Conservation (phyloP, 2,329 filamentous ascomycete species). For the Orbilia blumenaviensis region DNA sequence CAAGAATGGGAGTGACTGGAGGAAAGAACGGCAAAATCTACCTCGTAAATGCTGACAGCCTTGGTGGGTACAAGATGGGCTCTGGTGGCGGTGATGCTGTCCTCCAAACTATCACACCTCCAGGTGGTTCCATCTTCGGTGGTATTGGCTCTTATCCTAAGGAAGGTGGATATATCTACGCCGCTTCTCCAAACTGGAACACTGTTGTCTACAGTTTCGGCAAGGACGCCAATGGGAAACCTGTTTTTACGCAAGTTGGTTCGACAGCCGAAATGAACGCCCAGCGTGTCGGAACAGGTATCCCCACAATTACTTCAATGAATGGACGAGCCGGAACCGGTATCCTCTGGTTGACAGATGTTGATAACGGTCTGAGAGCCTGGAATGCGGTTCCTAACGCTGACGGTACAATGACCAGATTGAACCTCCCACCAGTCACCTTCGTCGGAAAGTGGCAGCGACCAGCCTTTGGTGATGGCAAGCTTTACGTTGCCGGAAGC, state of each 20-base stretch:
- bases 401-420: conserved; percentile 54
- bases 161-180: conserved; percentile 63
- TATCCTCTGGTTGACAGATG: conserved; percentile 62
- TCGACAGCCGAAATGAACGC: conserved; percentile 57
- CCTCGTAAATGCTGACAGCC: conserved; percentile 62
- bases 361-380: conserved; percentile 61
- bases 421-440: conserved; percentile 61
- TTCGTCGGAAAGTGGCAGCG: conserved; percentile 62
- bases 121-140: conserved; percentile 58
- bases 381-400: conserved; percentile 61
- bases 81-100: conserved; percentile 60
- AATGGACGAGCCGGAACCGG: conserved; percentile 61
- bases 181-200: conserved; percentile 58
- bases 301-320: conserved; percentile 61
- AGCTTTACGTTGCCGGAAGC: conserved; percentile 60
- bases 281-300: conserved; percentile 58
- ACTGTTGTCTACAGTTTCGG: conserved; percentile 59
- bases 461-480: conserved; percentile 63
- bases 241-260: conserved; percentile 58
- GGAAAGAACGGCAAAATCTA: conserved; percentile 61
- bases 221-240: conserved; percentile 49
- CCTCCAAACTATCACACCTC: conserved; percentile 59
- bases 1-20: conserved; percentile 58
- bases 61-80: conserved; percentile 63
- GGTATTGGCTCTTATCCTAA: conserved; percentile 61